Evolutionary conservation across 2,329 filamentous ascomycete genomes (phyloP).

Genomic region (Sclerotinia minor): DNA sequence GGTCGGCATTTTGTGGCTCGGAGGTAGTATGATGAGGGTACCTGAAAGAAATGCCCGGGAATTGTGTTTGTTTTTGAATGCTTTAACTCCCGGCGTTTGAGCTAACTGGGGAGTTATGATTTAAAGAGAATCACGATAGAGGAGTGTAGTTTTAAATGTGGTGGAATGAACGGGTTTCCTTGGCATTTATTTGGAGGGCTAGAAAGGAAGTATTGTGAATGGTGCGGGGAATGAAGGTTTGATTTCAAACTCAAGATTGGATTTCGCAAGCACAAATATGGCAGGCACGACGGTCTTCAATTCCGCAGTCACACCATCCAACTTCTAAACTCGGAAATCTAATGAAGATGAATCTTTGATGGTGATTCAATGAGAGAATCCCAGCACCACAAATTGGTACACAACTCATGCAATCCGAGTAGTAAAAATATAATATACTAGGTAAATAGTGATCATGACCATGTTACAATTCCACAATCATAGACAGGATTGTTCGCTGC

Average conservation of each 20-base stretch:
- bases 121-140: too few relatives aligned
- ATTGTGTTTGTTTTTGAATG: not conserved
- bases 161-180: not conserved
- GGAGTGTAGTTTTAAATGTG: not conserved
- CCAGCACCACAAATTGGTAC: too few relatives aligned
- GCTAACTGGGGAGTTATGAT: not conserved
- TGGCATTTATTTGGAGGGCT: not conserved
- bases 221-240: not conserved
- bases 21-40: not conserved
- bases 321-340: too few relatives aligned
- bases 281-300: not conserved
- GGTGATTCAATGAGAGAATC: too few relatives aligned
- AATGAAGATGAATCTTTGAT: too few relatives aligned
- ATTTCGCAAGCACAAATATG: not conserved
- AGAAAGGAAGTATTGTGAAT: not conserved
- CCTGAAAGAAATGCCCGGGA: not conserved
- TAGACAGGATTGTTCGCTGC: not conserved
- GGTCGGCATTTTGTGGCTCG: not conserved
- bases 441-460: not conserved
- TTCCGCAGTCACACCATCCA: not conserved
- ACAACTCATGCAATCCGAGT: not conserved
- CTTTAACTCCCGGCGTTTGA: not conserved
- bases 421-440: too few relatives aligned
- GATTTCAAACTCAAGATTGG: not conserved
- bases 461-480: not conserved